Evolutionary conservation across 345 rosid species (phyloP), one percentile per base, ranked within the genome.

Genomic region (Melaleuca alternifolia): DNA sequence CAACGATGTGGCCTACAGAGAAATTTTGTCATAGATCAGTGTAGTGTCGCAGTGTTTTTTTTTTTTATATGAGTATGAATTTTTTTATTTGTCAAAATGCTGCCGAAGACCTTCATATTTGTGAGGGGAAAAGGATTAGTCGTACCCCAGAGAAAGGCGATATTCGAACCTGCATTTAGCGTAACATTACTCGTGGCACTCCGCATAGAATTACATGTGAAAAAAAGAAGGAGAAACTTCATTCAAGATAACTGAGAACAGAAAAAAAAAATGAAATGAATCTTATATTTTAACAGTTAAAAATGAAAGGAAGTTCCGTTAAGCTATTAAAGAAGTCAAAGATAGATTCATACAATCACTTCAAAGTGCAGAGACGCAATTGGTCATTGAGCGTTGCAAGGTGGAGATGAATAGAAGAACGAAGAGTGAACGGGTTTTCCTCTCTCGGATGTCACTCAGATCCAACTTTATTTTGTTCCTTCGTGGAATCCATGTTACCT

Each of bases 131-230:
- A 54, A 56, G 62, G 28, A 24, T 14, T 56, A 56, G 62, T 56
- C 62, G 26, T 56, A 56, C 62, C 28, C 0, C 10, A 56, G 0
- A 56, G 0, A 56, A 1, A 2, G 14, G 62, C 18, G 18, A 59
- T 16, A 59, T 1, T 0, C 2, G 37, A 4, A n/a, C 3, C 4
- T n/a, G 10, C 71, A n/a, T n/a, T 5, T n/a, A 1, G 3, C 71
- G 3, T 2, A 2, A 41, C 41, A 41, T 41, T 41, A 6, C 2
- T 1, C 26, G n/a, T n/a, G n/a, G 2, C 3, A 1, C 16, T 41
- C 33, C 33, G 6, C 6, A 2, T 41, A 4, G 41, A 4, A 13
- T 5, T 14, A 6, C 0, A 6, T 51, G 54, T 51, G 41, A 41
- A 41, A 51, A 6, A 52, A 52, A 52, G 18, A 4, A 41, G 7